phyloP scores from a whole-genome alignment of 768 basidiomycete genomes.

The Mycena indigotica region DNA sequence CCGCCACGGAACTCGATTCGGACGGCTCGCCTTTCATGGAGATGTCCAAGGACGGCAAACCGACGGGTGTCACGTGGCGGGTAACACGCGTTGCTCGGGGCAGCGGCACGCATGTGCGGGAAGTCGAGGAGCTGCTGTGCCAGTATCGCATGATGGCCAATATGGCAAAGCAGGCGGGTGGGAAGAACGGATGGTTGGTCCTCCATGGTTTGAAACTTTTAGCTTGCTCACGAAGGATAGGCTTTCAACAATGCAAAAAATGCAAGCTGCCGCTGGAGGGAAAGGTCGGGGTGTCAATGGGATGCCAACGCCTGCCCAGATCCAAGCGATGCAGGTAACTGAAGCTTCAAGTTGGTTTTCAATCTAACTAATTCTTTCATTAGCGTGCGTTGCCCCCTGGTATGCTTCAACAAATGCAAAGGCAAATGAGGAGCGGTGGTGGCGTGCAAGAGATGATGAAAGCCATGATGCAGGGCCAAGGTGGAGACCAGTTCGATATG shows the following conservation, averaged over 20 bases:
- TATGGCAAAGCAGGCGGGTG: conserved; percentile 97
- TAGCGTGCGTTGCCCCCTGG: conserved; percentile 94
- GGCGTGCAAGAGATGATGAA: conserved; percentile 99
- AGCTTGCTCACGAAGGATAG: conserved; percentile 34
- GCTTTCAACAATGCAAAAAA: conserved; percentile 89
- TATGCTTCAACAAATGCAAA: conserved; percentile 91
- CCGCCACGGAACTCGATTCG: conserved; percentile 87
- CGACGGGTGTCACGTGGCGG: conserved; percentile 85
- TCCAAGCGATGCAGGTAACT: conserved; percentile 89
- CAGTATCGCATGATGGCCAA: conserved; percentile 99
- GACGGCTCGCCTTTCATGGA: conserved; percentile 93
- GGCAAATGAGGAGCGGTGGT: conserved; percentile 75
- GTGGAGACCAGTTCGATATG: conserved; percentile 92
- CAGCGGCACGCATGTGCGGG: conserved; percentile 90
- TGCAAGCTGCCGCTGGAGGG: conserved; percentile 85
- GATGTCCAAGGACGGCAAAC: conserved; percentile 78
- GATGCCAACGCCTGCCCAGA: conserved; percentile 90
- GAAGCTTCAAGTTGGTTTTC: background rate
- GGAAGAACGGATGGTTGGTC: conserved; percentile 89
- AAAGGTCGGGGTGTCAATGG: conserved; percentile 85
- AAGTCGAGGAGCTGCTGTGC: conserved; percentile 96
- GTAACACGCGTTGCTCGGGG: conserved; percentile 89
- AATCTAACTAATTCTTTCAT: background rate
- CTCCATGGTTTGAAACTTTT: conserved; percentile 2
- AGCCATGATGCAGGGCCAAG: conserved; percentile 94